Evolutionary conservation across 2,329 filamentous ascomycete species (phyloP).

Genomic region (Kalmusia sp.): DNA sequence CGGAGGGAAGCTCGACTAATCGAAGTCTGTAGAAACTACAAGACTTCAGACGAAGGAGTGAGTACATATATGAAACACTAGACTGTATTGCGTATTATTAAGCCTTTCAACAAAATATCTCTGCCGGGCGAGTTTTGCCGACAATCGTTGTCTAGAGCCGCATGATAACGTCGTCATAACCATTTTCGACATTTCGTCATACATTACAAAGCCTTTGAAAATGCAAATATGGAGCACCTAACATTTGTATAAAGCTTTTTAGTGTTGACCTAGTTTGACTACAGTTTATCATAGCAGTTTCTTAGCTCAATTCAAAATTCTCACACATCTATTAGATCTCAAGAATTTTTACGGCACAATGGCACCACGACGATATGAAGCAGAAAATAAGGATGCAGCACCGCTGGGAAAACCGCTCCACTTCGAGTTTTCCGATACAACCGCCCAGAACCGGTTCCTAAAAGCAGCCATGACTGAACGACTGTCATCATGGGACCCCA

Average conservation of each 20-base stretch:
- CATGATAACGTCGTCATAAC: background rate
- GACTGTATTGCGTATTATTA: background rate
- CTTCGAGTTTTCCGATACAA: conserved; percentile 58
- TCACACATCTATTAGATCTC: too few relatives aligned
- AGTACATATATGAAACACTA: background rate
- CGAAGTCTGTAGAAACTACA: too few relatives aligned
- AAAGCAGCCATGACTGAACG: conserved; percentile 73
- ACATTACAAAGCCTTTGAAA: background rate
- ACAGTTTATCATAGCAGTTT: background rate
- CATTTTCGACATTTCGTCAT: conserved; percentile 2
- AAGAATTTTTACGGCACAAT: conserved; percentile 26
- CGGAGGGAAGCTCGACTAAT: too few relatives aligned
- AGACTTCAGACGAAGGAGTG: too few relatives aligned
- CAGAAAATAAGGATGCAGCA: conserved; percentile 48
- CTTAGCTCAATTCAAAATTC: too few relatives aligned
- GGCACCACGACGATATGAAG: conserved; percentile 49
- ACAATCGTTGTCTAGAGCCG: background rate
- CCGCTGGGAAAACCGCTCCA: conserved; percentile 53
- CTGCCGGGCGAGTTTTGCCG: conserved; percentile 1
- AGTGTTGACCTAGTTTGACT: too few relatives aligned
- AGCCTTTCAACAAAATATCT: background rate
- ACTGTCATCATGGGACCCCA: conserved; percentile 66
- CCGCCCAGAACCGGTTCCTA: conserved; percentile 69
- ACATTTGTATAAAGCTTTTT: too few relatives aligned
- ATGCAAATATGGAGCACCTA: background rate